Conservation (phyloP, 768 basidiomycete genomes). For the Panus rudis region DNA sequence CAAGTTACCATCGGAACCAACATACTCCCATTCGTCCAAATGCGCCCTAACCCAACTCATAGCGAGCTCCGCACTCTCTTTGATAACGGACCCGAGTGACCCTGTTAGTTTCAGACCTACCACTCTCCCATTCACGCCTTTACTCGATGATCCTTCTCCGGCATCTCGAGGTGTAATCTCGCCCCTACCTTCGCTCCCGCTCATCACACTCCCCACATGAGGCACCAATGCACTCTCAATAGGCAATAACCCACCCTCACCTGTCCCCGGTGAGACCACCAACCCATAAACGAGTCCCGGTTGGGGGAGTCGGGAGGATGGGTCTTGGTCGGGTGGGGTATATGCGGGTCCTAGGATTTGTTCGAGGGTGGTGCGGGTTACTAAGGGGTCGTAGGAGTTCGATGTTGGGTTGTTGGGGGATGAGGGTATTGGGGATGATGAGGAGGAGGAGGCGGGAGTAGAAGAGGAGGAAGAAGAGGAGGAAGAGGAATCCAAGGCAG, state of each 20-base stretch:
- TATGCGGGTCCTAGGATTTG: conserved; percentile 73
- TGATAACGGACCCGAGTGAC: conserved; percentile 70
- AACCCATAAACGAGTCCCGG: conserved; percentile 80
- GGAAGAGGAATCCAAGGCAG: conserved; percentile 9
- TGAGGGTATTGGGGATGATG: no score
- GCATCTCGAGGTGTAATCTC: conserved; percentile 38
- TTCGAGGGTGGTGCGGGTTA: conserved; percentile 72
- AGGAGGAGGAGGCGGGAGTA: no score
- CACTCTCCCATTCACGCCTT: conserved; percentile 37
- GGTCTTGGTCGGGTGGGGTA: conserved; percentile 78
- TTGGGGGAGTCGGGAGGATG: conserved; percentile 65
- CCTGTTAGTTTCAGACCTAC: conserved; percentile 81
- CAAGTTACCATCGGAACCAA: no score
- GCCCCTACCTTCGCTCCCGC: conserved; percentile 78
- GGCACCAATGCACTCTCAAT: conserved; percentile 81
- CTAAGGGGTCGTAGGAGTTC: conserved; percentile 45
- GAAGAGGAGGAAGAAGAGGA: conserved; percentile 1
- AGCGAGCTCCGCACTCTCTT: conserved; percentile 85
- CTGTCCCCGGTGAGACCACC: conserved; percentile 83
- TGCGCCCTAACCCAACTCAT: conserved; percentile 90
- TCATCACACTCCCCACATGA: conserved; percentile 64
- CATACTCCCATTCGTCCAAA: conserved; percentile 70
- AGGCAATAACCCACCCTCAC: conserved; percentile 78
- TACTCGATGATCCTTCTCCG: no score
- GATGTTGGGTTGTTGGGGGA: conserved; percentile 1